Evolutionary conservation across 169 alveolate genomes (phyloP).

Genomic region (Cryptosporidium bovis): DNA sequence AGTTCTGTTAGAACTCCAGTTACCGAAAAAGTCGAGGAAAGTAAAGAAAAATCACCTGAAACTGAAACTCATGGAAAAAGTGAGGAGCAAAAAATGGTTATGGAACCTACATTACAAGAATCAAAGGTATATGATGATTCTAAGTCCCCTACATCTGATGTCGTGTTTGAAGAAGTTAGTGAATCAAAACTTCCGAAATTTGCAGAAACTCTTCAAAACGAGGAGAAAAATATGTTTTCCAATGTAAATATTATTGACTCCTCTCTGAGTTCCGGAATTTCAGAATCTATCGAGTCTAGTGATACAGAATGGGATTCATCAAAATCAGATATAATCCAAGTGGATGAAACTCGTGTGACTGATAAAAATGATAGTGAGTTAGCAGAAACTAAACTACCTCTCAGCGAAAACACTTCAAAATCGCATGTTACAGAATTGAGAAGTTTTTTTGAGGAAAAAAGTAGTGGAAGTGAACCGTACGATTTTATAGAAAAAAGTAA

Average conservation of each 20-base stretch:
- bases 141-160: constrained; percentile 1
- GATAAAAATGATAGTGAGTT: not conserved
- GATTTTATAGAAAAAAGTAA: too few species aligned
- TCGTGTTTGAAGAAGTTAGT: constrained; percentile 42
- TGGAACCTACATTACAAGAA: not conserved
- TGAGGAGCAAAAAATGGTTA: constrained; percentile 15
- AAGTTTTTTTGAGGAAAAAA: not conserved
- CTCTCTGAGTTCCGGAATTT: constrained; percentile 33
- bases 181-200: constrained; percentile 53
- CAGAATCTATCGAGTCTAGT: constrained; percentile 17
- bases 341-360: not conserved
- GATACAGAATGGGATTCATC: not conserved
- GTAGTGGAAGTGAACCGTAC: not conserved
- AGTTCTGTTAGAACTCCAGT: constrained; percentile 37
- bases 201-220: not conserved
- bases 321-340: not conserved
- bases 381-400: not conserved
- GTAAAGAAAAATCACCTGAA: not conserved
- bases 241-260: not conserved
- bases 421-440: not conserved
- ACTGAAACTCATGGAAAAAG: not conserved
- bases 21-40: constrained; percentile 22
- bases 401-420: not conserved
- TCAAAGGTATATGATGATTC: not conserved
- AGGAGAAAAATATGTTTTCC: not conserved